Evolutionary conservation across 306 rosid genomes (phyloP), one percentile per base, ranked within the genome.

Genomic region (Elaeagnus macrophylla): DNA sequence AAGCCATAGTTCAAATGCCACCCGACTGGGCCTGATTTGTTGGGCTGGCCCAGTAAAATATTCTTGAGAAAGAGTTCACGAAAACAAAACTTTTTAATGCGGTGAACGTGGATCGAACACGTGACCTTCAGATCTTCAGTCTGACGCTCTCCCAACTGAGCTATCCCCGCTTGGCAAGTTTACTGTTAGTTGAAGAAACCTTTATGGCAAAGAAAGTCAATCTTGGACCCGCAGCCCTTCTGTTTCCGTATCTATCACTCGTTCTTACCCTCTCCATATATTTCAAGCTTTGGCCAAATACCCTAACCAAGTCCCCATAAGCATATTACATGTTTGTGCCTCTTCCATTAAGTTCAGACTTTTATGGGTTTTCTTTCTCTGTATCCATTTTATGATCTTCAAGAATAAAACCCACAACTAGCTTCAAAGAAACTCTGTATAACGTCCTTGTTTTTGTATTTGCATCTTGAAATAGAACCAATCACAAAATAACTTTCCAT

Each of bases 141-240:
- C 72, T 67, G 74, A 69, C 74, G 74, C 74, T 70, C 75, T 72
- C 77, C 77, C 73, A 73, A 73, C 78, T 73, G 78, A 73, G 73
- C 78, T 67, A 72, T 72, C 77, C 77, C 77, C 77, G 77, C 76
- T 39, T 18, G 4, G 0, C 25, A 3, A 0, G 2, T 0, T 3
- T 0, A n/a, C n/a, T n/a, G 3, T 0, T 0, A 1, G 2, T 12
- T 7, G 1, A 3, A n/a, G 2, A 5, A 12, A 8, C 0, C 13
- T 4, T 1, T 8, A 43, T 9, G 47, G 10, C 3, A 10, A 43
- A 12, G 47, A 10, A 43, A n/a, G n/a, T n/a, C 2, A 8, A 14
- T 67, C 7, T 35, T 10, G 48, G 19, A 61, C 41, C 4, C 25
- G 12, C 7, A 4, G 13, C 38, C 53, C 51, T 9, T 13, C 37